These are phyloP conservation scores for Earliella scabrosa DNA, from an alignment of 1,284 basidiomycete species.

Conservation along the genomic window DNA sequence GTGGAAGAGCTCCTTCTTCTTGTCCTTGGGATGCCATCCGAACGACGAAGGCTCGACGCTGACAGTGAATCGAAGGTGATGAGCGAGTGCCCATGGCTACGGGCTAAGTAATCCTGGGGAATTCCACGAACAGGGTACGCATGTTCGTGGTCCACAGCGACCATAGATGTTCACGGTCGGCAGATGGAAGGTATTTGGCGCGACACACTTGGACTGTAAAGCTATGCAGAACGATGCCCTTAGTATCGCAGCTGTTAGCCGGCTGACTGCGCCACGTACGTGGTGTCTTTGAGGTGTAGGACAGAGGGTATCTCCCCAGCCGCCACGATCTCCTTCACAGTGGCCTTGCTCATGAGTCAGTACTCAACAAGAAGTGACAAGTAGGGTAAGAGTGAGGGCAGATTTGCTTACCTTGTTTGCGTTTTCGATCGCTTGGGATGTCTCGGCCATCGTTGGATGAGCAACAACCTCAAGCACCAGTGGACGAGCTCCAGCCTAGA, in stretches of 20 bases:
- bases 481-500: no score
- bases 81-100: no score
- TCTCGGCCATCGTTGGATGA: no score
- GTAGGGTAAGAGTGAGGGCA: neutral
- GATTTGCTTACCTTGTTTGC: slow-evolving; percentile 13
- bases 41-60: slow-evolving; percentile 52
- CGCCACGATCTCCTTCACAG: slow-evolving; percentile 8
- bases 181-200: slow-evolving; percentile 41
- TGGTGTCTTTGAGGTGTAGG: slow-evolving; percentile 2
- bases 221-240: slow-evolving; percentile 26
- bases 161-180: slow-evolving; percentile 54
- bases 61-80: neutral
- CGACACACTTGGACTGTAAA: slow-evolving; percentile 39
- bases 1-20: slow-evolving; percentile 65
- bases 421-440: slow-evolving; percentile 1
- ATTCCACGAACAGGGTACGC: slow-evolving; percentile 2
- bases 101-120: neutral
- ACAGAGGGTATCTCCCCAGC: neutral
- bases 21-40: slow-evolving; percentile 65
- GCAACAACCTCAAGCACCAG: no score
- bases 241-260: no score
- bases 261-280: no score
- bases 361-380: neutral
- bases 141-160: slow-evolving; percentile 34
- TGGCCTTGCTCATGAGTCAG: slow-evolving; percentile 7